Percentiles rank a stretch among this genome's conserved stretches.
These are phyloP conservation scores for Geotrichum carabidarum DNA, from an alignment of 1,139 yeast species.

Conservation along the genomic window DNA sequence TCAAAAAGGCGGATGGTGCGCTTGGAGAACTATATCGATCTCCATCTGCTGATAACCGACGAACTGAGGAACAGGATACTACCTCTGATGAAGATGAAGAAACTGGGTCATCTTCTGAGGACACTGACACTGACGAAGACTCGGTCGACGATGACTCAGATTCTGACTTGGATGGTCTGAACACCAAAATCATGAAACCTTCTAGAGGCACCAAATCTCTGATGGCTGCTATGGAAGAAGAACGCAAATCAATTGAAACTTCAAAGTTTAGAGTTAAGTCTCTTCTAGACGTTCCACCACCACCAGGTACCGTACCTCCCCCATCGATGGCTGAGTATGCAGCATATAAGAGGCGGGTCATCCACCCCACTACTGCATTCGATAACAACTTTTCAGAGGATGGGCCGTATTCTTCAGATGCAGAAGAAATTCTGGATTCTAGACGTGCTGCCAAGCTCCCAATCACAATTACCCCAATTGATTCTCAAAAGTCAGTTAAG, in stretches of 20 bases:
- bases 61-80: constrained; percentile 21
- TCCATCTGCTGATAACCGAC: constrained; percentile 19
- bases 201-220: constrained; percentile 44
- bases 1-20: constrained; percentile 28
- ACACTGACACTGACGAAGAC: constrained; percentile 58
- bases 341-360: constrained; percentile 42
- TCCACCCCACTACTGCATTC: constrained; percentile 41
- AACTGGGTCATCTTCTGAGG: constrained; percentile 31
- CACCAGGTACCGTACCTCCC: constrained; percentile 41
- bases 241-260: constrained; percentile 27
- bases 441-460: constrained; percentile 59
- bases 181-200: constrained; percentile 18
- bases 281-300: constrained; percentile 38
- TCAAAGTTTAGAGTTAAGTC: constrained; percentile 37
- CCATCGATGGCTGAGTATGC: constrained; percentile 51
- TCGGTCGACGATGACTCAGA: constrained; percentile 41
- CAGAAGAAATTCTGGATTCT: constrained; percentile 62
- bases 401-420: constrained; percentile 66
- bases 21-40: constrained; percentile 24
- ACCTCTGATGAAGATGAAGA: constrained; percentile 24
- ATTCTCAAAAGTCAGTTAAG: constrained; percentile 48
- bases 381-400: constrained; percentile 30
- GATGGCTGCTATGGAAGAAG: constrained; percentile 34
- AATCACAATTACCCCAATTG: constrained; percentile 57
- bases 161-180: constrained; percentile 20